These are phyloP conservation scores for Ramaria sp. DNA, from an alignment of 768 basidiomycete species.

Conservation along the genomic window DNA sequence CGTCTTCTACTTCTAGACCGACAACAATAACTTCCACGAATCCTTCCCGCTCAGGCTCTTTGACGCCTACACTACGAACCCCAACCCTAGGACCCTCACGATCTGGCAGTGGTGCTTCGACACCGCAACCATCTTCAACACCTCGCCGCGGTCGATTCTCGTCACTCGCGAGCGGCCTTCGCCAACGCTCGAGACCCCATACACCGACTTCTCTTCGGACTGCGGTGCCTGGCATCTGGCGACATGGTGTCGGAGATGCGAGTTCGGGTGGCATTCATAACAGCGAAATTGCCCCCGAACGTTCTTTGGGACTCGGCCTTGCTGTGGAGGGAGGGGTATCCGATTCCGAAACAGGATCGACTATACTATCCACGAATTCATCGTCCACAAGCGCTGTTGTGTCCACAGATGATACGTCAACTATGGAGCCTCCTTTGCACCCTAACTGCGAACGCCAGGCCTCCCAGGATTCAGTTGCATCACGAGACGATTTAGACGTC, in stretches of 20 bases:
- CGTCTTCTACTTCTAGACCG: constrained; percentile 12
- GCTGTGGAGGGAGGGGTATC: not conserved
- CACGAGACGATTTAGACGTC: not conserved
- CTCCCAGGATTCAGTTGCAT: not conserved
- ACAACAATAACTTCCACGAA: constrained; percentile 10
- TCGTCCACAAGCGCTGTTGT: not conserved
- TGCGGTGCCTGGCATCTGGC: not conserved
- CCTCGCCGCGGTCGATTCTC: constrained; percentile 19
- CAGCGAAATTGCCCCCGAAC: not conserved
- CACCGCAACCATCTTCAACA: constrained; percentile 15
- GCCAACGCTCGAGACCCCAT: constrained; percentile 2
- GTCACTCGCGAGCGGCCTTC: constrained; percentile 3
- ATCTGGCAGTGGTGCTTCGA: constrained; percentile 24
- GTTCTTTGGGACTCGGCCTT: not conserved
- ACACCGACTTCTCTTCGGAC: not conserved
- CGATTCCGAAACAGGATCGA: not conserved
- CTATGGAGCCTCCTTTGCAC: not conserved
- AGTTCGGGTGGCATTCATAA: not conserved
- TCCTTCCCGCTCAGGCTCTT: constrained; percentile 10
- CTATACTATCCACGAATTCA: not conserved
- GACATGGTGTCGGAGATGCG: not conserved
- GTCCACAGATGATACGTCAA: not conserved
- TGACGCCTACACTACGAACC: constrained; percentile 8
- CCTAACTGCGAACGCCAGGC: not conserved
- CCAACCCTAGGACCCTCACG: constrained; percentile 14